These are phyloP conservation scores for Trichophyton mentagrophytes DNA, from an alignment of 2,329 filamentous ascomycete species.

Conservation along the genomic window DNA sequence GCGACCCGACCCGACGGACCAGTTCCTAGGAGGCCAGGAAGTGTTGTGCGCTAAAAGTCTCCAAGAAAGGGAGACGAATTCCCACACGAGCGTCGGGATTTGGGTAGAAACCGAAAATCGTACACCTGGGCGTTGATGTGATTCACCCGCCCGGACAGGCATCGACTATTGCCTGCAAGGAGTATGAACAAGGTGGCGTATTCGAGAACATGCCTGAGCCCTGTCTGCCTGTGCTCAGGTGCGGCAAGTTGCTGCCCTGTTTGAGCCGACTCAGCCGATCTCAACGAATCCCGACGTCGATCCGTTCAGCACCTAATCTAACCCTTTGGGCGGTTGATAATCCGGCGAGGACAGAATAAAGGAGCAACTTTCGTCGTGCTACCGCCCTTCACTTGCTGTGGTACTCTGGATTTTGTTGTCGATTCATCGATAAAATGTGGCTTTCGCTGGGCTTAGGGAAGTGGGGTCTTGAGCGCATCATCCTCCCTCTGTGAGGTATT, in stretches of 20 bases:
- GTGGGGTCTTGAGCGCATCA: background rate
- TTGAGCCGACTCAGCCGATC: background rate
- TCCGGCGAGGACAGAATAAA: background rate
- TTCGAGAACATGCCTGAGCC: constrained; percentile 3
- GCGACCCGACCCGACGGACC: background rate
- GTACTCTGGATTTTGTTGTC: background rate
- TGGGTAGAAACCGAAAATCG: constrained; percentile 2
- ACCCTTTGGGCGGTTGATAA: background rate
- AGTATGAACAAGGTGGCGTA: background rate
- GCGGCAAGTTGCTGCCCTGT: background rate
- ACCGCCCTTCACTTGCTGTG: no score
- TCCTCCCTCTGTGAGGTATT: background rate
- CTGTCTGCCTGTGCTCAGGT: background rate
- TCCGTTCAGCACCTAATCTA: background rate
- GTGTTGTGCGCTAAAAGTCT: background rate
- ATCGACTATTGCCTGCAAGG: background rate
- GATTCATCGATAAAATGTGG: background rate
- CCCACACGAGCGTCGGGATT: constrained; percentile 1
- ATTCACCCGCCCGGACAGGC: background rate
- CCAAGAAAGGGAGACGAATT: background rate
- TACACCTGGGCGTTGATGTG: background rate
- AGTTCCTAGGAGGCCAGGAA: background rate
- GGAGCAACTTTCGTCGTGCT: background rate
- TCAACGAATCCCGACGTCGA: background rate
- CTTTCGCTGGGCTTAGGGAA: background rate